Evolutionary conservation across 352 stramenopile species (phyloP).

Genomic region (Blastocystis sp.): DNA sequence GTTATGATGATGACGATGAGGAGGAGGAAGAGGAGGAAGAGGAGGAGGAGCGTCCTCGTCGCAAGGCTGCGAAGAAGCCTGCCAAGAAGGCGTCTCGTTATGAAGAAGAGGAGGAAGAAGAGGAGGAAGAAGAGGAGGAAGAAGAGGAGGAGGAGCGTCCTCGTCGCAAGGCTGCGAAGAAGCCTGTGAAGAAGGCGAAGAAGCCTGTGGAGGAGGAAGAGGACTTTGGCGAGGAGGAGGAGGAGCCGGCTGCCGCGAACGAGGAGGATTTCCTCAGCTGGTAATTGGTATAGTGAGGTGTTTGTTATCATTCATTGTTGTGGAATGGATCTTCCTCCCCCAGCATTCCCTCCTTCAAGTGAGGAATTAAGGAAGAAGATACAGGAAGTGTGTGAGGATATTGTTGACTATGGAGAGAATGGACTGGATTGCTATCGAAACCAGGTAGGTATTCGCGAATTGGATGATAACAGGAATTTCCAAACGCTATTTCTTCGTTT

Average conservation of each 20-base stretch:
- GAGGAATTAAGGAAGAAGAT: background rate
- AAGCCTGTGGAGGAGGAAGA: background rate
- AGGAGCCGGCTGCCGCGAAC: background rate
- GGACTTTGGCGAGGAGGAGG: background rate
- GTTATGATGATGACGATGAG: conserved; percentile 6
- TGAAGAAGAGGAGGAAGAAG: conserved; percentile 20
- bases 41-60: background rate
- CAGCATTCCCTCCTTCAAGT: background rate
- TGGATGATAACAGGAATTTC: background rate
- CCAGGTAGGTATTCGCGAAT: background rate
- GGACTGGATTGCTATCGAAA: background rate
- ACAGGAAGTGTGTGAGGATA: background rate
- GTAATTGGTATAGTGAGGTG: too few relatives aligned
- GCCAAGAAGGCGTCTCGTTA: conserved; percentile 5
- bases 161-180: background rate
- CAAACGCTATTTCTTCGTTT: background rate
- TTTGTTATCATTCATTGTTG: background rate
- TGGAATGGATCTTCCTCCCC: background rate
- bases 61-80: background rate
- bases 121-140: background rate
- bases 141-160: background rate
- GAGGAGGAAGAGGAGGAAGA: background rate
- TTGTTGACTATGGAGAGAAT: background rate
- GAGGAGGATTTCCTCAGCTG: conserved; percentile 21
- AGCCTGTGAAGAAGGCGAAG: background rate